These are phyloP conservation scores for Fusarium sp. DNA, from an alignment of 2,329 filamentous ascomycete genomes.

Conservation along the genomic window DNA sequence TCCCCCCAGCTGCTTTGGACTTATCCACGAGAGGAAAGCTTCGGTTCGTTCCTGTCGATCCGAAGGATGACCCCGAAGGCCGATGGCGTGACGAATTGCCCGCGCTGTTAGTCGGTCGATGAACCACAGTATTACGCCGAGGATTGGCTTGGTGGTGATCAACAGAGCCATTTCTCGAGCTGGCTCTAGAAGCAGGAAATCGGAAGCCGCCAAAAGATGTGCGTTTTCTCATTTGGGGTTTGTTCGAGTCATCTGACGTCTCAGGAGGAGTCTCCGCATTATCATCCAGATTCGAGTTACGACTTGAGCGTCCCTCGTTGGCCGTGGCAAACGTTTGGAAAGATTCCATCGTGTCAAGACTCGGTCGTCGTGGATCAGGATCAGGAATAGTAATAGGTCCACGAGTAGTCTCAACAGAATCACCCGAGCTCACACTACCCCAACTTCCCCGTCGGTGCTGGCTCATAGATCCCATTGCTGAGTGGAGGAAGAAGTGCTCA, in stretches of 20 bases:
- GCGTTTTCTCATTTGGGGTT: constrained; percentile 38
- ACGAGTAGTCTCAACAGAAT: constrained; percentile 70
- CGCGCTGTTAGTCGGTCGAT: constrained; percentile 51
- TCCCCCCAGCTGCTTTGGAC: constrained; percentile 57
- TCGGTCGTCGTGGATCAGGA: constrained; percentile 54
- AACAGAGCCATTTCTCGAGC: constrained; percentile 42
- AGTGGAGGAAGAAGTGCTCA: constrained; percentile 94
- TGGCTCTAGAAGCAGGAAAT: constrained; percentile 35
- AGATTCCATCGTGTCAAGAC: constrained; percentile 62
- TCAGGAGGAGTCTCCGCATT: constrained; percentile 36
- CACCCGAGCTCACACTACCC: constrained; percentile 68
- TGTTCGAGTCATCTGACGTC: constrained; percentile 38
- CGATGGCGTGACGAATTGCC: constrained; percentile 43
- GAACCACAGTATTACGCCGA: constrained; percentile 54
- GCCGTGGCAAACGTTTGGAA: constrained; percentile 68
- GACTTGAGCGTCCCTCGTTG: constrained; percentile 60
- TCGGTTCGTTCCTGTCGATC: constrained; percentile 68
- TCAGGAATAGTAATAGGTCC: constrained; percentile 50
- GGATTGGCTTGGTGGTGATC: constrained; percentile 36
- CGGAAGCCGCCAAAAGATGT: constrained; percentile 44
- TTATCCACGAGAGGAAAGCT: constrained; percentile 71
- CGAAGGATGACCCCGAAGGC: constrained; percentile 67
- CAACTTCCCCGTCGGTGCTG: constrained; percentile 55
- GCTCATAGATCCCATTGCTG: constrained; percentile 83
- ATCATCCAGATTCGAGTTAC: constrained; percentile 45